Percentiles rank a stretch among this genome's conserved stretches.
Evolutionary conservation across 768 basidiomycete species (phyloP).

Genomic region (Amanita muscaria): DNA sequence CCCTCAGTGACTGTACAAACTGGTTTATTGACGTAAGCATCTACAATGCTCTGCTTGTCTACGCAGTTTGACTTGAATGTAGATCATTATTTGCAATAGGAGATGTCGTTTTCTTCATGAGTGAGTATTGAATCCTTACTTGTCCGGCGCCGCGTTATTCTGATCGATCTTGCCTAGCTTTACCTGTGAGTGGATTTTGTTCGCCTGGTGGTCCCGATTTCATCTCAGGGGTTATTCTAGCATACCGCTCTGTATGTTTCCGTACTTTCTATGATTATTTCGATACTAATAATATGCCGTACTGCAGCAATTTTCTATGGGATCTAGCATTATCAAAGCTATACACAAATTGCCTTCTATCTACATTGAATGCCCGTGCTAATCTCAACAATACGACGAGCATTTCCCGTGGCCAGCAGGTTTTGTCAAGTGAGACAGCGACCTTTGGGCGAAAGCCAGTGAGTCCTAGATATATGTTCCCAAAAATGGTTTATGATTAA

Average conservation of each 20-base stretch:
- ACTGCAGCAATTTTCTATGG: constrained; percentile 39
- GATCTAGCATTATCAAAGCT: constrained; percentile 40
- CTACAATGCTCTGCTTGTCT: background rate
- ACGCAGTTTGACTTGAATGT: background rate
- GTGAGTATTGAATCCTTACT: constrained; percentile 18
- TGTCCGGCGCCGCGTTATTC: background rate
- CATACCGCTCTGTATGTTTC: constrained; percentile 35
- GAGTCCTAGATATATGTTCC: no score
- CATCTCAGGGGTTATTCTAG: constrained; percentile 14
- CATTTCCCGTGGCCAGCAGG: no score
- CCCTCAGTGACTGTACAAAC: constrained; percentile 33
- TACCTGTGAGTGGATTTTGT: constrained; percentile 22
- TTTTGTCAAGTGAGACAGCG: no score
- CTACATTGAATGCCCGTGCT: constrained; percentile 38
- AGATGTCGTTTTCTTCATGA: constrained; percentile 37
- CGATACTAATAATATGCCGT: no score
- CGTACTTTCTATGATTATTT: no score
- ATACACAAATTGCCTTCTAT: constrained; percentile 40
- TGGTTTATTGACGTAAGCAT: constrained; percentile 29
- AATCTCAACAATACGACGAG: constrained; percentile 21
- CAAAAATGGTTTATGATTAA: no score
- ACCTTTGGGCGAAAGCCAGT: no score
- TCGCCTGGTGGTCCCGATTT: background rate
- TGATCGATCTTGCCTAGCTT: constrained; percentile 15
- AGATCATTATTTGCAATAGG: constrained; percentile 33